Percentiles rank a stretch among this genome's conserved stretches.
These are phyloP conservation scores for Porogramme epimiltina DNA, from an alignment of 1,284 basidiomycete species.

Conservation along the genomic window DNA sequence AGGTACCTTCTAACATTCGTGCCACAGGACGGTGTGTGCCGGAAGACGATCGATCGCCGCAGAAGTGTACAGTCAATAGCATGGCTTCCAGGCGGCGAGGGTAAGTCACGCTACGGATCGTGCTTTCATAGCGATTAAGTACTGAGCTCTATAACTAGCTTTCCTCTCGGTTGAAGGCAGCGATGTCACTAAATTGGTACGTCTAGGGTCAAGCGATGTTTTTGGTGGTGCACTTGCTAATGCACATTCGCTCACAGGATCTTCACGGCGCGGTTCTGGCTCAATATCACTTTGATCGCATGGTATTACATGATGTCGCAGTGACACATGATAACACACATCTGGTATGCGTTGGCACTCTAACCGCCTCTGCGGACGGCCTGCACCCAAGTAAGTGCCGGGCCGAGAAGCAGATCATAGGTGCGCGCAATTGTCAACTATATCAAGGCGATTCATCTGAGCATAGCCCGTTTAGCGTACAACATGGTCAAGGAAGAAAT, in stretches of 20 bases:
- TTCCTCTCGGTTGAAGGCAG: constrained; percentile 61
- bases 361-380: constrained; percentile 62
- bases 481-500: constrained; percentile 64
- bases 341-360: constrained; percentile 71
- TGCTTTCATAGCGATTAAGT: not conserved
- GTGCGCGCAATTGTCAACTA: constrained; percentile 40
- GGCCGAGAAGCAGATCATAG: constrained; percentile 76
- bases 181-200: constrained; percentile 50
- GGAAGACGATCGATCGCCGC: constrained; percentile 67
- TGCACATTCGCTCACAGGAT: constrained; percentile 39
- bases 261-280: constrained; percentile 55
- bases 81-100: constrained; percentile 72
- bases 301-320: constrained; percentile 74
- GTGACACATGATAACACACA: constrained; percentile 68
- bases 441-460: not conserved
- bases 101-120: constrained; percentile 33
- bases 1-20: not conserved
- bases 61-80: constrained; percentile 65
- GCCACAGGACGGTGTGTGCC: constrained; percentile 68
- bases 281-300: constrained; percentile 62
- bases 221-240: not conserved
- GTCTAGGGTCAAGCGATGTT: constrained; percentile 8
- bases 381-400: constrained; percentile 72
- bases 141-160: constrained; percentile 31
- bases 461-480: constrained; percentile 53